Percentiles rank a stretch among this genome's conserved stretches.
These are phyloP conservation scores for Sugiyamaella qingdaonensis DNA, from an alignment of 805 yeast genomes.

Conservation along the genomic window DNA sequence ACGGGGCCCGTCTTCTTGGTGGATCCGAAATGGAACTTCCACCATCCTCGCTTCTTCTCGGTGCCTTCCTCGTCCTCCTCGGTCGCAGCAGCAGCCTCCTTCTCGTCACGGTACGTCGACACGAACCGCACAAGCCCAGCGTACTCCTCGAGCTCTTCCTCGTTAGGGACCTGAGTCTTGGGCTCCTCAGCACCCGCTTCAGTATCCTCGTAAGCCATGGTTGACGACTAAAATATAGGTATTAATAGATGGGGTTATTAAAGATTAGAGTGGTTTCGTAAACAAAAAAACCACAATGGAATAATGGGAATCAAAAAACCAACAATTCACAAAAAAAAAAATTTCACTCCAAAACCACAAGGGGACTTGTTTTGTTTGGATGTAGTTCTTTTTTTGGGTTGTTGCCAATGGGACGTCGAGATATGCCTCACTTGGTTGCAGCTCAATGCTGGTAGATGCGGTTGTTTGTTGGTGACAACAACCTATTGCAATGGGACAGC, in stretches of 20 bases:
- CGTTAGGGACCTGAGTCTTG: slow-evolving; percentile 48
- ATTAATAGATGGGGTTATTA: neutral
- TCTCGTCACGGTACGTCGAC: slow-evolving; percentile 33
- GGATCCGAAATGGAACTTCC: slow-evolving; percentile 47
- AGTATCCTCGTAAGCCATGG: slow-evolving; percentile 8
- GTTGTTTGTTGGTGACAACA: neutral
- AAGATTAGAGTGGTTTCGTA: neutral
- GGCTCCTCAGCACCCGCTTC: slow-evolving; percentile 32
- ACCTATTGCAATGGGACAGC: too few species aligned
- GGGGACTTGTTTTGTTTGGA: too few species aligned
- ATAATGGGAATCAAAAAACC: too few species aligned
- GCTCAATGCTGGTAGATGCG: neutral
- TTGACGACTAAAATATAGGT: neutral
- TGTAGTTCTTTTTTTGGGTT: too few species aligned
- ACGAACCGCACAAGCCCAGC: slow-evolving; percentile 34
- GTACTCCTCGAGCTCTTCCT: slow-evolving; percentile 40
- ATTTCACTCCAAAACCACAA: too few species aligned
- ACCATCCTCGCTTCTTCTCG: slow-evolving; percentile 64
- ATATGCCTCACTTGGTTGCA: neutral
- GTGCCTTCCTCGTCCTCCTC: slow-evolving; percentile 58
- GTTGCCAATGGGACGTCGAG: neutral
- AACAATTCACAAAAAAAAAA: too few species aligned
- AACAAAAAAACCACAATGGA: neutral
- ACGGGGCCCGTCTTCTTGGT: slow-evolving; percentile 39
- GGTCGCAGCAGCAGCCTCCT: slow-evolving; percentile 44